Conservation (phyloP, 805 yeast genomes). For the Teunomyces barrocoloradensis region DNA sequence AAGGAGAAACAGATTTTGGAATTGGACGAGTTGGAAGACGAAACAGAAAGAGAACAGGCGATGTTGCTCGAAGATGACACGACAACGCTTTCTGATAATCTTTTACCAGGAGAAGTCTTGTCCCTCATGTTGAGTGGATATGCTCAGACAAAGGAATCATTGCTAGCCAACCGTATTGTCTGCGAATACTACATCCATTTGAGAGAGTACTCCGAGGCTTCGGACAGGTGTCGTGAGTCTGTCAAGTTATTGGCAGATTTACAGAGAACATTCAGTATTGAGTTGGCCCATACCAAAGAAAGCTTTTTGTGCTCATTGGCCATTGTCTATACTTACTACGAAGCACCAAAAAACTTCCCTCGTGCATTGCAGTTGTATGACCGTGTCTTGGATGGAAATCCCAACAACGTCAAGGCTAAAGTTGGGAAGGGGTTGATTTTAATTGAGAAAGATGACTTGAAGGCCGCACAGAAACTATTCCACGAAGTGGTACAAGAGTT, state of each 20-base stretch:
- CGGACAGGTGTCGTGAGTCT: slow-evolving; percentile 59
- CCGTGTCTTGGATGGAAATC: slow-evolving; percentile 44
- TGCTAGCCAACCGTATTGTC: slow-evolving; percentile 65
- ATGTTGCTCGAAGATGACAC: background rate
- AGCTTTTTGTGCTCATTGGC: slow-evolving; percentile 69
- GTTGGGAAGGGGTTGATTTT: slow-evolving; percentile 81
- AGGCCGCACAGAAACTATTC: slow-evolving; percentile 54
- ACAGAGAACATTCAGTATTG: slow-evolving; percentile 45
- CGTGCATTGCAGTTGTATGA: slow-evolving; percentile 74
- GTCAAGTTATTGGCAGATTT: slow-evolving; percentile 51
- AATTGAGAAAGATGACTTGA: slow-evolving; percentile 59
- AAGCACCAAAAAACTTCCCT: slow-evolving; percentile 84
- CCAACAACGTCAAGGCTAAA: slow-evolving; percentile 54
- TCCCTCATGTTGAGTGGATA: slow-evolving; percentile 52
- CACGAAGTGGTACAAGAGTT: slow-evolving; percentile 44
- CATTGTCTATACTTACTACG: slow-evolving; percentile 74
- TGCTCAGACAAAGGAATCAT: slow-evolving; percentile 35
- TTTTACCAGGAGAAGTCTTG: slow-evolving; percentile 51
- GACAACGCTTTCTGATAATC: background rate
- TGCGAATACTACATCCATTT: slow-evolving; percentile 57
- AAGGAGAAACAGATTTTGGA: slow-evolving; percentile 16
- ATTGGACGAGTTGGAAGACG: slow-evolving; percentile 13
- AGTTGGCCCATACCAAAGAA: slow-evolving; percentile 50
- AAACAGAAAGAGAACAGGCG: slow-evolving; percentile 6
- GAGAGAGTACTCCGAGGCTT: slow-evolving; percentile 62